Percentiles rank a stretch among this genome's conserved stretches.
These are phyloP conservation scores for Crithidia mellificae DNA, from an alignment of 208 protist species.

Conservation along the genomic window DNA sequence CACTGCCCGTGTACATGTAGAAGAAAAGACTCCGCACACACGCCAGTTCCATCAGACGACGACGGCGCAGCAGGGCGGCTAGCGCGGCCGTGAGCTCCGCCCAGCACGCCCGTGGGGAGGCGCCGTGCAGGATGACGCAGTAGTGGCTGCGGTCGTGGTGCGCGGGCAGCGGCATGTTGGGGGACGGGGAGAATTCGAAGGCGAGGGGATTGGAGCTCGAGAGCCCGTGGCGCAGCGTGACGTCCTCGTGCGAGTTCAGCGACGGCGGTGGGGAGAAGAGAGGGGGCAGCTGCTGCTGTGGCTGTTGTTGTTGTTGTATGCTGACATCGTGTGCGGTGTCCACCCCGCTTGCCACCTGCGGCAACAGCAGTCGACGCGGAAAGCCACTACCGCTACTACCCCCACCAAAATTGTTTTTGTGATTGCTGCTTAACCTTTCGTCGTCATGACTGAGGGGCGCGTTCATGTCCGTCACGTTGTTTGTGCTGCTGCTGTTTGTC, in stretches of 20 bases:
- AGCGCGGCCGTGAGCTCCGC: conserved; percentile 35
- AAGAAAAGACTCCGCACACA: conserved; percentile 51
- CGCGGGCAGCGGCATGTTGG: background rate
- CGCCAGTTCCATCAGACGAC: conserved; percentile 30
- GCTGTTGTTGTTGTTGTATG: conserved; percentile 1
- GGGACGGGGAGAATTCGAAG: conserved; percentile 1
- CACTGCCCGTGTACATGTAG: conserved; percentile 62
- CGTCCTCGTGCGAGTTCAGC: background rate
- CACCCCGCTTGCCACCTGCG: background rate
- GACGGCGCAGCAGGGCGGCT: conserved; percentile 33
- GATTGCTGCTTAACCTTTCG: background rate
- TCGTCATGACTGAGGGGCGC: too few species aligned
- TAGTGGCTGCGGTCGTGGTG: background rate
- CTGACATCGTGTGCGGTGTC: conserved; percentile 7
- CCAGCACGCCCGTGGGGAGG: conserved; percentile 48
- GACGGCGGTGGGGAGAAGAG: background rate
- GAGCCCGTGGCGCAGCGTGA: background rate
- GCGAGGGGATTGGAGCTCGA: conserved; percentile 7
- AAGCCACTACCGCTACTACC: background rate
- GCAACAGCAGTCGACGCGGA: conserved; percentile 4
- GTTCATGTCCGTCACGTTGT: background rate
- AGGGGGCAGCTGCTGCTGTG: background rate
- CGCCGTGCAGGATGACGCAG: conserved; percentile 14
- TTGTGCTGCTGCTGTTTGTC: background rate
- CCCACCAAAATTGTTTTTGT: too few species aligned